phyloP scores from a whole-genome alignment of 2,329 filamentous ascomycete species.

The Tolypocladium capitatum region DNA sequence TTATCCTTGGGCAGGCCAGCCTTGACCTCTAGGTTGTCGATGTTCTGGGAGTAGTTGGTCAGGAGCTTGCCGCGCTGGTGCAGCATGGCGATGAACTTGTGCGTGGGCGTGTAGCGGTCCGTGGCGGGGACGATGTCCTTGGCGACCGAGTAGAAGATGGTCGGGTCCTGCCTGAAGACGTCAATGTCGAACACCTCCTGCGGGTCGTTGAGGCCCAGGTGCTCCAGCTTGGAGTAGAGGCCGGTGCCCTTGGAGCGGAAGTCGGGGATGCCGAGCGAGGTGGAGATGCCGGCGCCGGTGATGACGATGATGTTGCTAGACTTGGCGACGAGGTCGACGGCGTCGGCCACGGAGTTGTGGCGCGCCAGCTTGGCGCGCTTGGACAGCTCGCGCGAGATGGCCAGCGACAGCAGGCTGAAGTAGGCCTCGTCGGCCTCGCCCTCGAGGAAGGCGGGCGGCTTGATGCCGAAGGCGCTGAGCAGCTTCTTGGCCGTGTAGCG shows the following conservation, averaged over 20 bases:
- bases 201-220: constrained; percentile 67
- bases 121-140: constrained; percentile 78
- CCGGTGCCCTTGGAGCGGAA: constrained; percentile 90
- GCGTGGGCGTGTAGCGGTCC: constrained; percentile 76
- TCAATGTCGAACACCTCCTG: constrained; percentile 92
- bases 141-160: constrained; percentile 81
- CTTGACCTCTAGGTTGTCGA: constrained; percentile 85
- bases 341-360: constrained; percentile 82
- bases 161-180: constrained; percentile 74
- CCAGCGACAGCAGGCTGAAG: constrained; percentile 60
- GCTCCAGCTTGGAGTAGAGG: constrained; percentile 73
- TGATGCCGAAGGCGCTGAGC: constrained; percentile 73
- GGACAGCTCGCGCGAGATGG: constrained; percentile 65
- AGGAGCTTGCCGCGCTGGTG: constrained; percentile 80
- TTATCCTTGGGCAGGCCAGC: constrained; percentile 73
- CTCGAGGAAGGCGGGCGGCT: constrained; percentile 60
- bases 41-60: constrained; percentile 98
- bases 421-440: constrained; percentile 55
- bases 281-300: constrained; percentile 92
- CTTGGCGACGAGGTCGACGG: constrained; percentile 59
- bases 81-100: constrained; percentile 82
- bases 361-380: constrained; percentile 67
- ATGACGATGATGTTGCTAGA: constrained; percentile 82
- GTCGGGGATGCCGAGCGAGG: constrained; percentile 90
- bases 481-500: constrained; percentile 68